Evolutionary conservation across 352 stramenopile genomes (phyloP).

Genomic region (Phytophthora cactorum): DNA sequence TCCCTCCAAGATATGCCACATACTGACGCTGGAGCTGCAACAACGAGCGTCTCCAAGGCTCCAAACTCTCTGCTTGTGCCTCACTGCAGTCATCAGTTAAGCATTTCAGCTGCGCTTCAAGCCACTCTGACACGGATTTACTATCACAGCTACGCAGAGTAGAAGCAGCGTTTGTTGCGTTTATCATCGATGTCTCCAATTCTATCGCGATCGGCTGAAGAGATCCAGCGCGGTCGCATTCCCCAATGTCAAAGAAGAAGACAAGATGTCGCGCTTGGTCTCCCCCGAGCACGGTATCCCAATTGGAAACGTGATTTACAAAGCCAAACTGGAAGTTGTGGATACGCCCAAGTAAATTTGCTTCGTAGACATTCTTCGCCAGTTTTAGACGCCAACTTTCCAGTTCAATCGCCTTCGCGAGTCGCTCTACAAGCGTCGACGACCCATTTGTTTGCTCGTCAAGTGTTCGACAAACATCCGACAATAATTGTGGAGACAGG

Average conservation of each 20-base stretch:
- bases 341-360: slow-evolving; percentile 46
- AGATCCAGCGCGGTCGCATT: slow-evolving; percentile 7
- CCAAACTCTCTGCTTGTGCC: slow-evolving; percentile 7
- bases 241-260: slow-evolving; percentile 38
- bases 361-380: slow-evolving; percentile 46
- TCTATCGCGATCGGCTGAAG: slow-evolving; percentile 33
- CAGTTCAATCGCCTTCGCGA: slow-evolving; percentile 32
- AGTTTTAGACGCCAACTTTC: slow-evolving; percentile 50
- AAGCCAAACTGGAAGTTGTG: slow-evolving; percentile 55
- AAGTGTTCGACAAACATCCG: slow-evolving; percentile 32
- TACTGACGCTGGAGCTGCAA: slow-evolving; percentile 40
- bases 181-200: slow-evolving; percentile 15
- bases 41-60: slow-evolving; percentile 19
- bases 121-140: slow-evolving; percentile 45
- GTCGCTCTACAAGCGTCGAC: slow-evolving; percentile 20
- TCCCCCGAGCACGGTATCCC: slow-evolving; percentile 24
- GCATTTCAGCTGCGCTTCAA: slow-evolving; percentile 31
- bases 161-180: neutral
- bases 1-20: slow-evolving; percentile 27
- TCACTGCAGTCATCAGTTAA: neutral
- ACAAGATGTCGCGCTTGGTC: slow-evolving; percentile 31
- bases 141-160: slow-evolving; percentile 12
- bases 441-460: slow-evolving; percentile 9
- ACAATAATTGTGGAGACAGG: slow-evolving; percentile 33
- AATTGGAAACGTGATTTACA: slow-evolving; percentile 22